Conservation (phyloP, 805 yeast species). For the Metahyphopichia silvanorum region DNA sequence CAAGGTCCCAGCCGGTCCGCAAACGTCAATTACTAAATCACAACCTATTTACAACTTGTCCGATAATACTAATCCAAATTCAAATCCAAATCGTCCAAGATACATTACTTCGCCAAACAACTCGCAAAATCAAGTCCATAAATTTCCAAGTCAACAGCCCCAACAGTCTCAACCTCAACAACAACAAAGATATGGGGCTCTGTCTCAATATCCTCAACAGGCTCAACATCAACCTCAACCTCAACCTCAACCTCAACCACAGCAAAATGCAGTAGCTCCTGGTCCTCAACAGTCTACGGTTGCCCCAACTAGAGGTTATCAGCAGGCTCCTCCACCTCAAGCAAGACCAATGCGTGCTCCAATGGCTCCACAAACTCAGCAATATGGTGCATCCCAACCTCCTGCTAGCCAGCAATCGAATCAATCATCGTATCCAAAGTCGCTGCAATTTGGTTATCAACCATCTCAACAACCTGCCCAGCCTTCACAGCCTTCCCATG, state of each 20-base stretch:
- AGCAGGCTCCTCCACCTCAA: conserved; percentile 3
- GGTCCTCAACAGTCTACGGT: conserved; percentile 4
- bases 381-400: conserved; percentile 11
- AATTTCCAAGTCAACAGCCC: conserved; percentile 4
- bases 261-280: conserved; percentile 3
- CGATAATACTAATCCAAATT: conserved; percentile 12
- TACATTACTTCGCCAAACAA: conserved; percentile 30
- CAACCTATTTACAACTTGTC: conserved; percentile 10
- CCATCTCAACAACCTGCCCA: conserved; percentile 4
- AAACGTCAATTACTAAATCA: conserved; percentile 8
- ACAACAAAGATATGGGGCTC: neutral
- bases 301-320: conserved; percentile 4
- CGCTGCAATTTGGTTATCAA: conserved; percentile 8
- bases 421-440: conserved; percentile 10
- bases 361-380: conserved; percentile 3
- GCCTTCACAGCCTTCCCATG: neutral
- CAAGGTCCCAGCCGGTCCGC: neutral
- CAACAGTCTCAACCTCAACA: conserved; percentile 6
- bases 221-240: conserved; percentile 6
- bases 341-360: conserved; percentile 1
- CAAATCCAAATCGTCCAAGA: conserved; percentile 23
- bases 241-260: conserved; percentile 2
- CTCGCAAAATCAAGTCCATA: conserved; percentile 21
- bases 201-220: neutral
- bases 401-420: neutral